Percentiles rank a stretch among this genome's conserved stretches.
phyloP scores from a whole-genome alignment of 768 basidiomycete species.

The Hericium coralloides region DNA sequence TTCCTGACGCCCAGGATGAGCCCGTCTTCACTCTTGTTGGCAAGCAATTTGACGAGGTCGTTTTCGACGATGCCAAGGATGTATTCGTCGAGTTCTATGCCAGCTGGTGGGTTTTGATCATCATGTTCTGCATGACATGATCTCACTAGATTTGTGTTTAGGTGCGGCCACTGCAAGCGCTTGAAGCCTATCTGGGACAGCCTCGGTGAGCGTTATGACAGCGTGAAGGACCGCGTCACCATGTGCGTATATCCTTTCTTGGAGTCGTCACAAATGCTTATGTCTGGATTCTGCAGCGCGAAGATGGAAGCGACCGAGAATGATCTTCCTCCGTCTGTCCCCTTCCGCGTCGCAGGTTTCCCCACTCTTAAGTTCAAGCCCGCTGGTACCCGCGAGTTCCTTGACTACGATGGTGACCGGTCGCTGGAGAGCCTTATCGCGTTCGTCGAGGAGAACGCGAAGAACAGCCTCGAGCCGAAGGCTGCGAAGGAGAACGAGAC shows the following conservation, averaged over 20 bases:
- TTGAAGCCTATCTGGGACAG: constrained; percentile 91
- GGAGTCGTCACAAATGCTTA: neutral
- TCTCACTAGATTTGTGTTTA: constrained; percentile 18
- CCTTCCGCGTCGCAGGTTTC: constrained; percentile 85
- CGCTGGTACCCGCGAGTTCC: constrained; percentile 77
- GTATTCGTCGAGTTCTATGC: constrained; percentile 97
- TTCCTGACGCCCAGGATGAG: constrained; percentile 79
- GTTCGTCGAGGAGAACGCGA: constrained; percentile 75
- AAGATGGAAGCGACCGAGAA: constrained; percentile 97
- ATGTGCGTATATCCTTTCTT: constrained; percentile 46
- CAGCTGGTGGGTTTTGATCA: constrained; percentile 61
- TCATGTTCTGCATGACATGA: constrained; percentile 4
- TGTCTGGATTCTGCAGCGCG: constrained; percentile 41
- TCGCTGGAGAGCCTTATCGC: constrained; percentile 78
- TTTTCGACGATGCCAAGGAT: constrained; percentile 84
- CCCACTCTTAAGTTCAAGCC: constrained; percentile 96
- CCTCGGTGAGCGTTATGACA: constrained; percentile 76
- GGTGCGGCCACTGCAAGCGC: constrained; percentile 96
- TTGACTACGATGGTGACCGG: constrained; percentile 91
- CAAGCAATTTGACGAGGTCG: constrained; percentile 81
- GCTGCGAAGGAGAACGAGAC: constrained; percentile 13
- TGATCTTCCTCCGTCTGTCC: constrained; percentile 81
- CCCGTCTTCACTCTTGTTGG: constrained; percentile 78
- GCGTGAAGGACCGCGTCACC: constrained; percentile 61
- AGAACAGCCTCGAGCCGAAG: constrained; percentile 53